Evolutionary conservation across 768 basidiomycete genomes (phyloP).

Genomic region (Pleurotus ostreatus): DNA sequence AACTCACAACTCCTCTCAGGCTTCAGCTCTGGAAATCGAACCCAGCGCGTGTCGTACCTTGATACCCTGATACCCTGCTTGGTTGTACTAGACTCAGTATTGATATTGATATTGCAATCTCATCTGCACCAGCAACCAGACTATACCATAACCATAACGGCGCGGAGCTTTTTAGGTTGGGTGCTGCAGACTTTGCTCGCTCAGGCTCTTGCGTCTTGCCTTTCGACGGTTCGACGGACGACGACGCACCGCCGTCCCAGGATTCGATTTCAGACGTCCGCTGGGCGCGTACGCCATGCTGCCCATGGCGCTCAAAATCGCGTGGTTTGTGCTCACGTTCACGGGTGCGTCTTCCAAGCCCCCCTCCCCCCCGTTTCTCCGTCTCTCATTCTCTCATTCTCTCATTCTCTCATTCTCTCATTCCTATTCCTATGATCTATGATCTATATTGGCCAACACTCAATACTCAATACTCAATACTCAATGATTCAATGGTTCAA

Average conservation of each 20-base stretch:
- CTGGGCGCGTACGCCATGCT: slow-evolving; percentile 36
- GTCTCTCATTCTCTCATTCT: background rate
- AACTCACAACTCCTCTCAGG: too few relatives aligned
- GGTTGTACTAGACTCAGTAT: too few relatives aligned
- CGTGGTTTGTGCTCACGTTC: slow-evolving; percentile 56
- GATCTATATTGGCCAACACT: background rate
- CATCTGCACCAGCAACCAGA: too few relatives aligned
- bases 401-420: background rate
- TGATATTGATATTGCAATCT: background rate
- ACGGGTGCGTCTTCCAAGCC: slow-evolving; percentile 32
- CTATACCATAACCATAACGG: too few relatives aligned
- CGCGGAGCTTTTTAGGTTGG: too few relatives aligned
- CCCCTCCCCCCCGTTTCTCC: too few relatives aligned
- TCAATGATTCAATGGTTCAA: too few relatives aligned
- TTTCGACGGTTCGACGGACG: too few relatives aligned
- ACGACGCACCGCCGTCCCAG: background rate
- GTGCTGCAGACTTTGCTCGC: too few relatives aligned
- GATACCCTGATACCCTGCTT: background rate
- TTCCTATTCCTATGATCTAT: background rate
- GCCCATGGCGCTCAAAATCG: slow-evolving; percentile 48
- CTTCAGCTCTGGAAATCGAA: background rate
- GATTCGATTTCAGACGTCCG: background rate
- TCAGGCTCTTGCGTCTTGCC: too few relatives aligned
- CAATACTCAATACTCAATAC: too few relatives aligned
- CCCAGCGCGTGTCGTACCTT: background rate